Evolutionary conservation across 148 eudicot species (phyloP).

Genomic region (Suaeda aralocaspica): DNA sequence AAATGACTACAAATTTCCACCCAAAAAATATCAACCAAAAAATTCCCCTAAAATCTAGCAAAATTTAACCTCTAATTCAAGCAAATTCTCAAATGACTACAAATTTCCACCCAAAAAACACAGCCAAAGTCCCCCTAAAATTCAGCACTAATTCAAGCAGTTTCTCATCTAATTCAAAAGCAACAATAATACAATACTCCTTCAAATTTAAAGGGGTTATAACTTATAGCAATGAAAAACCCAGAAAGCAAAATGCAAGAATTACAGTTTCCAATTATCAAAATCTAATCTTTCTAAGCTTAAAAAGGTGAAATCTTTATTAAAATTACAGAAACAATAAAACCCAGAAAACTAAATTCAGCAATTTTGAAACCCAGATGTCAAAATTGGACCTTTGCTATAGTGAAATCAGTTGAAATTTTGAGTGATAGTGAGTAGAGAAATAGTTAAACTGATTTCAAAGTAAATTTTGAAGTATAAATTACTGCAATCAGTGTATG

Average conservation of each 20-base stretch:
- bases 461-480: neutral
- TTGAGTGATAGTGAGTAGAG: neutral
- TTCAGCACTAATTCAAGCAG: too few species aligned
- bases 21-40: neutral
- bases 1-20: neutral
- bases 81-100: too few species aligned
- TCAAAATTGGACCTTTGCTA: neutral
- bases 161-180: neutral
- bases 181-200: neutral
- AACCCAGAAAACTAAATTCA: neutral
- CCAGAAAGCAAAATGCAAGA: too few species aligned
- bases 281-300: neutral
- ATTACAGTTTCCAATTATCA: conserved; percentile 2
- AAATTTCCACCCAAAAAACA: neutral
- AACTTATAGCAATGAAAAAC: neutral
- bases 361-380: neutral
- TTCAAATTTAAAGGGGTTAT: neutral
- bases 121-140: too few species aligned
- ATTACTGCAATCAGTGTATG: neutral
- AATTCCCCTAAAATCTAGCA: neutral
- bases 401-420: neutral
- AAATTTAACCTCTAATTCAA: neutral
- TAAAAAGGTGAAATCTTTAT: neutral
- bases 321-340: neutral
- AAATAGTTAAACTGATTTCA: neutral